Percentiles rank a stretch among this genome's conserved stretches.
These are phyloP conservation scores for Fusarium sp. DNA, from an alignment of 2,329 filamentous ascomycete species.

Conservation along the genomic window DNA sequence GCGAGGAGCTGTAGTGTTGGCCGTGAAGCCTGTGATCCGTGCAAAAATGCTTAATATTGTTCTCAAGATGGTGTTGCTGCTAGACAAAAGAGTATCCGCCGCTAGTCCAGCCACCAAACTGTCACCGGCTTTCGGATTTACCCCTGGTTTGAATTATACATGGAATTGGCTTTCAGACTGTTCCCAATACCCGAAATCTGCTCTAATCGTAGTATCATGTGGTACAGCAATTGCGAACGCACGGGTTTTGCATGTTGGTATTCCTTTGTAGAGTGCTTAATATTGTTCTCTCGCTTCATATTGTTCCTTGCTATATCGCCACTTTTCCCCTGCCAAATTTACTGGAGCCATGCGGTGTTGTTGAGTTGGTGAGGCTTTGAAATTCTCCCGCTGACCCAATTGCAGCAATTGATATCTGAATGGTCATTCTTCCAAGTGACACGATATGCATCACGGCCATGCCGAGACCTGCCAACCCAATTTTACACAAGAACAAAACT, in stretches of 20 bases:
- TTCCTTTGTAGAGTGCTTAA: slow-evolving; percentile 41
- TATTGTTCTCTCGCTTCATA: slow-evolving; percentile 47
- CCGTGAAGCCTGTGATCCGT: slow-evolving; percentile 32
- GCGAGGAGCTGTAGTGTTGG: background rate
- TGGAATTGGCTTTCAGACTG: background rate
- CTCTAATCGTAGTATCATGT: background rate
- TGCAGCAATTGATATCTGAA: background rate
- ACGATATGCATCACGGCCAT: background rate
- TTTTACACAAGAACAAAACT: background rate
- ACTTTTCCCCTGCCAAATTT: background rate
- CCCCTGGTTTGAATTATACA: background rate
- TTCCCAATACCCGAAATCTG: background rate
- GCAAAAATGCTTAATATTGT: slow-evolving; percentile 37
- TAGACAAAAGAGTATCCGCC: slow-evolving; percentile 18
- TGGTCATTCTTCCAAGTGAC: background rate
- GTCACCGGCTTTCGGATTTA: slow-evolving; percentile 8
- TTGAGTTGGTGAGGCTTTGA: background rate
- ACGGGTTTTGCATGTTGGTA: slow-evolving; percentile 1
- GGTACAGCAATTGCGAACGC: slow-evolving; percentile 4
- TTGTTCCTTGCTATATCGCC: slow-evolving; percentile 19
- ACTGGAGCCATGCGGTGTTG: background rate
- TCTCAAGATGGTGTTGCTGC: slow-evolving; percentile 39
- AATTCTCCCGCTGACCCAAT: background rate
- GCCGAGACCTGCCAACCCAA: background rate
- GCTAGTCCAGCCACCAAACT: slow-evolving; percentile 11